A percentile compares a stretch with the other conserved stretches of the same genome.
These are phyloP conservation scores for Moelleriella libera DNA, from an alignment of 2,329 filamentous ascomycete genomes.

Conservation along the genomic window DNA sequence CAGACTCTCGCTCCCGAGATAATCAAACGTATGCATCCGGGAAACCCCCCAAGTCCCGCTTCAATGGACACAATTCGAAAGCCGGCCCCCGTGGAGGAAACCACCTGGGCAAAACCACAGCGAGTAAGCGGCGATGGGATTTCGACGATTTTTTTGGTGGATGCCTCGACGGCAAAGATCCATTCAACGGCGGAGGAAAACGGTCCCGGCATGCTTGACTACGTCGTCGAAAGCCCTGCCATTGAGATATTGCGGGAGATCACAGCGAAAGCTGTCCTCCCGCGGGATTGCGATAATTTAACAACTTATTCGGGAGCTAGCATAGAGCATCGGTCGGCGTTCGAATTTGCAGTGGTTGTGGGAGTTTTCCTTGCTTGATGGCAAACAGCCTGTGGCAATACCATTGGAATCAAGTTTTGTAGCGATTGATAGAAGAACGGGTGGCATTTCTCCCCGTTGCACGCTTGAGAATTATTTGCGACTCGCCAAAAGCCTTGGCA, in stretches of 20 bases:
- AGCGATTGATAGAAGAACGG: too few relatives aligned
- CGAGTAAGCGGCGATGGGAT: constrained; percentile 60
- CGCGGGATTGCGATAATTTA: background rate
- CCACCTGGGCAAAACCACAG: constrained; percentile 48
- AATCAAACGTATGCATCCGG: constrained; percentile 12
- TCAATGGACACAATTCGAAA: constrained; percentile 11
- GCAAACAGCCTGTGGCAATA: background rate
- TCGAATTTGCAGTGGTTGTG: constrained; percentile 10
- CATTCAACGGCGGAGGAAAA: constrained; percentile 34
- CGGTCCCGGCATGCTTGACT: constrained; percentile 31
- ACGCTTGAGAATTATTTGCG: too few relatives aligned
- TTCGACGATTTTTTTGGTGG: constrained; percentile 65
- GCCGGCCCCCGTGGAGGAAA: constrained; percentile 13
- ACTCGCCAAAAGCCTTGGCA: too few relatives aligned
- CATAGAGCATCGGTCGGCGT: constrained; percentile 22
- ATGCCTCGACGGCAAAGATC: constrained; percentile 49
- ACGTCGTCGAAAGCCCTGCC: constrained; percentile 1
- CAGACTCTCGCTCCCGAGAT: constrained; percentile 33
- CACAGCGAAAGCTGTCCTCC: too few relatives aligned
- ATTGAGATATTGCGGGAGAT: background rate
- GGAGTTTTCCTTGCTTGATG: constrained; percentile 7
- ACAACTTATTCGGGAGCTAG: constrained; percentile 16
- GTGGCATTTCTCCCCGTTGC: too few relatives aligned
- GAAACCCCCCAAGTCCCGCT: constrained; percentile 14
- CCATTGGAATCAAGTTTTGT: too few relatives aligned